Percentiles rank a stretch among this genome's conserved stretches.
phyloP scores from a whole-genome alignment of 331 rosid genomes.

The Acacia concinna region DNA sequence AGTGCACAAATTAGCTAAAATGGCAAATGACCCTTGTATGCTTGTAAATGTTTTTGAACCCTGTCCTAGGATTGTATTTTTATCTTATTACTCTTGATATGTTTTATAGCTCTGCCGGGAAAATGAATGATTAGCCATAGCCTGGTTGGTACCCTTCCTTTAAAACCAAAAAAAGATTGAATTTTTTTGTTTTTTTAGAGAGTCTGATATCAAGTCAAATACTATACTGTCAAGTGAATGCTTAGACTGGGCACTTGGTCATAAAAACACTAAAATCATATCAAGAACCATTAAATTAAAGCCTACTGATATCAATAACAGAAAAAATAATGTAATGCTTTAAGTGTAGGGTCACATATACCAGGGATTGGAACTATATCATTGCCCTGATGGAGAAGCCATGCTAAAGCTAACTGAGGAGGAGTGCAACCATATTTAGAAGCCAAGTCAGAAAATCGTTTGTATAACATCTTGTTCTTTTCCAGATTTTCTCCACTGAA shows the following conservation, averaged over 20 bases:
- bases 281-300: neutral
- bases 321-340: neutral
- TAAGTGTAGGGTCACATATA: constrained; percentile 13
- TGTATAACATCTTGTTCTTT: constrained; percentile 40
- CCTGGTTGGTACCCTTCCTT: too few relatives aligned
- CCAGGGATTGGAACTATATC: constrained; percentile 50
- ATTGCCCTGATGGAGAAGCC: constrained; percentile 46
- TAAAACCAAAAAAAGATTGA: neutral
- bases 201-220: neutral
- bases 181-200: neutral
- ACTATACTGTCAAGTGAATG: neutral
- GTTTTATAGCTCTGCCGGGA: too few relatives aligned
- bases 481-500: constrained; percentile 50
- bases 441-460: constrained; percentile 34
- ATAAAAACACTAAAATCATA: neutral
- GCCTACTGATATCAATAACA: neutral
- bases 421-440: constrained; percentile 44
- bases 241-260: neutral
- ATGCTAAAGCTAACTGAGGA: constrained; percentile 46
- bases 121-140: too few relatives aligned
- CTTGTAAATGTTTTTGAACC: neutral
- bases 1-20: neutral
- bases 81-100: neutral
- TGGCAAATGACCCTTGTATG: neutral
- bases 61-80: neutral